Base-by-base conservation (phyloP, 139 green algal genomes). In the Asterochloris sp. region DNA sequence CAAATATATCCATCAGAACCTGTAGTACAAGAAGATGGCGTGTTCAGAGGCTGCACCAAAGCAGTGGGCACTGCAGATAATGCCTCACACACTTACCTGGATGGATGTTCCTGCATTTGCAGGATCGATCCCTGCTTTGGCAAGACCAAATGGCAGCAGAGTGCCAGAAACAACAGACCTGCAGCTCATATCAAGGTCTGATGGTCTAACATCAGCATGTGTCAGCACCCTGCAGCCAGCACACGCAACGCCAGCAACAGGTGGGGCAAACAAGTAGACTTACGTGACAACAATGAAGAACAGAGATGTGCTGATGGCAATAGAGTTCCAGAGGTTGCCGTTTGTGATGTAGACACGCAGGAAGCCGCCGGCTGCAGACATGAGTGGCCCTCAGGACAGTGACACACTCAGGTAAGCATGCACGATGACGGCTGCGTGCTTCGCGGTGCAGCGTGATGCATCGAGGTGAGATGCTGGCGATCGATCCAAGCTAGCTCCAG, bases 61-160 rank as follows among this genome's bases (percentile, higher is more conserved):
- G 66, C 69, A 76, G 17, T 54, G 21, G 10, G 17, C 69, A 76
- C 16, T 76, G 69, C 8, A 54, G 6, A 21, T 0, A 11, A 76
- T 0, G 62, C 26, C 0, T 21, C 29, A 23, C 21, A 26, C 2
- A 19, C 66, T 23, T 62, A 85, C 88, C 84, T 94, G 91, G 21
- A 98, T 95, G 75, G 82, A 93, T 0, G 92, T 97, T 12, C 95
- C 94, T 10, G 95, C 94, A 77, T 98, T 96, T 26, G 95, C 95
- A 1, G 95, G 94, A 84, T 98, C 95, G 24, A 94, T 24, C 1
- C 94, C 86, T 11, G 69, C 62, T 4, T 85, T 76, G 2, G 90
- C 86, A 67, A 98, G 87, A 38, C 76, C 88, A 88, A 98, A 98
- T 0, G 95, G 95, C 78, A 98, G 90, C 38, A 85, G 87, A 0